Base-by-base conservation (phyloP, 352 stramenopile species). In the Phytophthora constricta region DNA sequence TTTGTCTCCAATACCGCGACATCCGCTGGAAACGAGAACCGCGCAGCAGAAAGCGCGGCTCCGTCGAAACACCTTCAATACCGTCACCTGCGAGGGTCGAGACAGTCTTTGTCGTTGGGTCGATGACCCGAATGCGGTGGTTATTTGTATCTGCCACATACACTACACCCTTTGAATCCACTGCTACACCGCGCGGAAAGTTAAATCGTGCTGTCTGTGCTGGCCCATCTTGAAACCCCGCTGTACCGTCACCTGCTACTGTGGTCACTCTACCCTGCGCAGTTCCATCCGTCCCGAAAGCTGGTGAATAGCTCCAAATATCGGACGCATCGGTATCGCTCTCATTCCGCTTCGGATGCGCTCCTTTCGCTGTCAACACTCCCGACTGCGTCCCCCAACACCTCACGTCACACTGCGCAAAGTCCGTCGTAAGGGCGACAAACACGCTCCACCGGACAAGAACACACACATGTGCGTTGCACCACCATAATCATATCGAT, bases 141-240 rank as follows among this genome's bases (percentile, higher is more conserved):
- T 99, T 99, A 33, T 90, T 89, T 17, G 89, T 98, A 72, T 99
- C 97, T 1, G 93, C 93, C 3, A 99, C 92, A 71, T 98, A 99
- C 5, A 98, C 84, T 37, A 97, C 89, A 8, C 94, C 92, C 11
- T 85, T 86, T 20, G 86, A 89, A 72, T 98, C 96, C 11, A 98
- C 86, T 1, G 93, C 94, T 20, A 98, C 82, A 56, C 94, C 93
- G 61, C 97, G 76, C 13, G 96, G 96, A 55, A 88, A 83, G 57
- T 85, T 87, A 74, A 99, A 99, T 28, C 74, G 78, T n/a, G 96
- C 92, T 0, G 76, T 61, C 7, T 65, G 52, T 33, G 51, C 65
- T 16, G 70, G 1, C 25, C 93, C 96, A 62, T 98, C 91, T 0
- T 68, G 41, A 58, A 95, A 97, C 0, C 96, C 96, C 4, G 68